These are phyloP conservation scores for Tetrahymena elliotti DNA, from an alignment of 73 alveolate genomes.

Conservation along the genomic window DNA sequence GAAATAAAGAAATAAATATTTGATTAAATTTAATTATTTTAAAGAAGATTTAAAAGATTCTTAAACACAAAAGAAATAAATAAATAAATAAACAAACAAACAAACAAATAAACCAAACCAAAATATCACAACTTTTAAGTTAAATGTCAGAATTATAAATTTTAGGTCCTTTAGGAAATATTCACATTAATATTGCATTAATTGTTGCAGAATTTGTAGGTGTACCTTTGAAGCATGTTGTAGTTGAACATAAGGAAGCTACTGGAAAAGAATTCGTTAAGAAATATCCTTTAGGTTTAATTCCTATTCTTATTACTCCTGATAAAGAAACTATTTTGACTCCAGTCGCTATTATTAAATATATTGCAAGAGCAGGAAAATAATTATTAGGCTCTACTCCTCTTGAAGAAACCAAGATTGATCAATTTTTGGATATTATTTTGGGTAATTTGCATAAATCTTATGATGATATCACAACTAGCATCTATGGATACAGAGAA, in stretches of 20 bases:
- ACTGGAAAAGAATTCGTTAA: background rate
- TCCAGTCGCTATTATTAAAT: background rate
- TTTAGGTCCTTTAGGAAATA: background rate
- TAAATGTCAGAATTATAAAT: background rate
- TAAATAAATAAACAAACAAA: background rate
- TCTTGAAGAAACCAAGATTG: background rate
- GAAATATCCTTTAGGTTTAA: background rate
- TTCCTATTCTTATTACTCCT: background rate
- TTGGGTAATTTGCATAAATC: background rate
- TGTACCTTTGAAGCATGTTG: background rate
- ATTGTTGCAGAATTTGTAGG: background rate
- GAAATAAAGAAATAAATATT: background rate
- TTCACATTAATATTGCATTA: background rate
- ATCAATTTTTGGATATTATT: background rate
- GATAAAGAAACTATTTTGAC: background rate
- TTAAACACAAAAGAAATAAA: background rate
- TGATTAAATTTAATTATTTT: background rate
- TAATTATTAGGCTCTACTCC: background rate
- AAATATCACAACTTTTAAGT: no score
- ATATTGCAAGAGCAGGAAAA: background rate
- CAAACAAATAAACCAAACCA: no score
- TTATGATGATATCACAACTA: background rate
- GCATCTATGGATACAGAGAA: background rate
- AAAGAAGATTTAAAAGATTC: background rate
- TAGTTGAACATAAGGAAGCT: background rate